Percentiles rank a stretch among this genome's conserved stretches.
These are phyloP conservation scores for Canna indica DNA, from an alignment of 176 grass and related monocot genomes.

Conservation along the genomic window DNA sequence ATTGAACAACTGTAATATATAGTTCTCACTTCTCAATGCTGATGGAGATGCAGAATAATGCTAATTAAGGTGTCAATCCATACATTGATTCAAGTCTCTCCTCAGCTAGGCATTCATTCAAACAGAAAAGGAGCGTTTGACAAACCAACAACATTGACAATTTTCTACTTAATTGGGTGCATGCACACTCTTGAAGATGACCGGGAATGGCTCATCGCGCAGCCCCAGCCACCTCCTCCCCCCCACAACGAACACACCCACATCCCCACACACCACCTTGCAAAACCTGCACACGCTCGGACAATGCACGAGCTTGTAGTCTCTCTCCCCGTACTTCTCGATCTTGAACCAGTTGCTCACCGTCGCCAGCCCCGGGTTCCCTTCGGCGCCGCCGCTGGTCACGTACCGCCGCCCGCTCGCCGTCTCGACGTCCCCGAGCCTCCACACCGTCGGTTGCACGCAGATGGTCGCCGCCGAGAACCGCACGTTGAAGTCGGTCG, in stretches of 20 bases:
- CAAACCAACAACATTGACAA: too few relatives aligned
- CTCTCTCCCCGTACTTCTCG: constrained; percentile 3
- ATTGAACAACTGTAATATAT: too few relatives aligned
- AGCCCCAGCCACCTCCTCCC: constrained; percentile 8
- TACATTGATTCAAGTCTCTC: too few relatives aligned
- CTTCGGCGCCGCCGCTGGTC: background rate
- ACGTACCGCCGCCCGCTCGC: background rate
- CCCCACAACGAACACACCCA: constrained; percentile 6
- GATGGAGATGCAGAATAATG: too few relatives aligned
- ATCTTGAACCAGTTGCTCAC: constrained; percentile 23
- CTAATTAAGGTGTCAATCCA: too few relatives aligned
- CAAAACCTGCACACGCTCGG: constrained; percentile 9
- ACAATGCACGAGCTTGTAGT: constrained; percentile 16
- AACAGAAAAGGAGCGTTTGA: background rate
- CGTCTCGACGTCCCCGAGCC: background rate
- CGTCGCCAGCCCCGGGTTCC: background rate
- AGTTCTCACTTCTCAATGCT: too few relatives aligned
- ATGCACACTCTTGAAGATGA: constrained; percentile 2
- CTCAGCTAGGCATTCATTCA: background rate
- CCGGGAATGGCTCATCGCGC: background rate
- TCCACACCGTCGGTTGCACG: constrained; percentile 14
- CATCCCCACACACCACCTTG: constrained; percentile 15
- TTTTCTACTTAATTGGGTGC: background rate
- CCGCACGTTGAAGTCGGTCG: constrained; percentile 19
- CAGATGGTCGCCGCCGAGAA: constrained; percentile 12